phyloP scores from a whole-genome alignment of 805 yeast genomes.

The Suhomyces faveliae region DNA sequence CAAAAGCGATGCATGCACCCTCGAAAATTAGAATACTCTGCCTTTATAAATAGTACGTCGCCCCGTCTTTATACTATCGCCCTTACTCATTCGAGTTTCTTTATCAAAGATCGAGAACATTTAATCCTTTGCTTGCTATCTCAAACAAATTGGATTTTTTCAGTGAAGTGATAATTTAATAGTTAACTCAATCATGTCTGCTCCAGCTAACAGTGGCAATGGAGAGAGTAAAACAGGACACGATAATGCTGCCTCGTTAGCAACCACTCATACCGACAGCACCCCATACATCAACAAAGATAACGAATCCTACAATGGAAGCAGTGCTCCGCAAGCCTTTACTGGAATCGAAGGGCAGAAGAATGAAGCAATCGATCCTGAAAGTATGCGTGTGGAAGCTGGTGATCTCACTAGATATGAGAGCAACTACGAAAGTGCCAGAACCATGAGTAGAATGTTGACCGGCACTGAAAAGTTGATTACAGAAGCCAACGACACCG shows the following conservation, averaged over 20 bases:
- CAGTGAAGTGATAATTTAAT: too few relatives aligned
- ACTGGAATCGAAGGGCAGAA: constrained; percentile 10
- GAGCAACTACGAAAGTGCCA: constrained; percentile 21
- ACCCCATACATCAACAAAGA: constrained; percentile 5
- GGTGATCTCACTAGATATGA: constrained; percentile 26
- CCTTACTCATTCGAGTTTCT: not conserved
- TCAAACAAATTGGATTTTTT: too few relatives aligned
- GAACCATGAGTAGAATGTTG: constrained; percentile 18
- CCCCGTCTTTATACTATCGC: not conserved
- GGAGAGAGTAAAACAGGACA: not conserved
- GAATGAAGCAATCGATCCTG: not conserved
- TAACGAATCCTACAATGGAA: constrained; percentile 5
- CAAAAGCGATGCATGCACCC: not conserved
- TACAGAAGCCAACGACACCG: constrained; percentile 20
- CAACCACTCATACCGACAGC: constrained; percentile 2
- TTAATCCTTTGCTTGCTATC: too few relatives aligned
- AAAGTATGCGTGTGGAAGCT: constrained; percentile 9
- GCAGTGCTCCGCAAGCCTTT: constrained; percentile 11
- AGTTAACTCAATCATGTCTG: not conserved
- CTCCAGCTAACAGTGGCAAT: not conserved
- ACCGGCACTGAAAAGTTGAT: constrained; percentile 22
- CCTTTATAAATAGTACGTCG: not conserved
- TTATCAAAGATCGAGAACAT: too few relatives aligned
- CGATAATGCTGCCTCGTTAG: constrained; percentile 1
- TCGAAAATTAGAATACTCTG: not conserved